phyloP scores from a whole-genome alignment of 2,329 filamentous ascomycete species.

The Cercospora sesami region DNA sequence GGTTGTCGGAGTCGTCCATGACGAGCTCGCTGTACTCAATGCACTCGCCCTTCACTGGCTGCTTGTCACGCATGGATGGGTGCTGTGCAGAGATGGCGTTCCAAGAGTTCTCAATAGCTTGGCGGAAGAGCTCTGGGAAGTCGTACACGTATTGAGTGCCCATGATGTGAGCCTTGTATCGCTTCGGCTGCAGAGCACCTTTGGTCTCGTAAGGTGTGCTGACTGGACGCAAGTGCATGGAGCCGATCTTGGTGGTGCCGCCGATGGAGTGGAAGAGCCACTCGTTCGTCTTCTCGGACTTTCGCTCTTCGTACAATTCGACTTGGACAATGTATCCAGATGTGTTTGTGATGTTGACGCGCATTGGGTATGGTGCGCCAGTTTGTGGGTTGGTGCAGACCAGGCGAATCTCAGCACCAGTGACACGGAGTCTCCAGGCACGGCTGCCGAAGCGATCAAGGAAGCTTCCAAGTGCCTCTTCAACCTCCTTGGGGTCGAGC shows the following conservation, averaged over 20 bases:
- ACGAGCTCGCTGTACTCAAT: constrained; percentile 93
- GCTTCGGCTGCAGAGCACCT: constrained; percentile 97
- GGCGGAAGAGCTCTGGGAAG: constrained; percentile 98
- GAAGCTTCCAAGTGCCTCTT: constrained; percentile 91
- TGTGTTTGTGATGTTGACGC: constrained; percentile 96
- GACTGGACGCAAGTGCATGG: constrained; percentile 90
- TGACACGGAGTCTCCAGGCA: constrained; percentile 93
- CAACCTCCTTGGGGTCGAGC: constrained; percentile 82
- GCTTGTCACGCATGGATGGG: constrained; percentile 71
- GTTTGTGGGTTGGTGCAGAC: constrained; percentile 89
- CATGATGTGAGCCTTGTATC: constrained; percentile 99
- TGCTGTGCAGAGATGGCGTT: constrained; percentile 71
- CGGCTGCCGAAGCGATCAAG: constrained; percentile 93
- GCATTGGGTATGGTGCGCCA: constrained; percentile 83
- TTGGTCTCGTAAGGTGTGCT: constrained; percentile 94
- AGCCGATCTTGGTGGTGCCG: constrained; percentile 89
- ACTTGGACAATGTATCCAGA: constrained; percentile 97
- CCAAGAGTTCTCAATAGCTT: constrained; percentile 97
- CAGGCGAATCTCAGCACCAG: constrained; percentile 96
- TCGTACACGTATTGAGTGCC: constrained; percentile 99
- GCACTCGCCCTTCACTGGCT: constrained; percentile 84
- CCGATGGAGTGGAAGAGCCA: constrained; percentile 99
- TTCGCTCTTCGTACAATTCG: constrained; percentile 95
- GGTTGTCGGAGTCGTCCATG: constrained; percentile 86
- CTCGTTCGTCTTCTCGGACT: constrained; percentile 89